phyloP scores from a whole-genome alignment of 345 rosid genomes.

The Erucastrum elatum region DNA sequence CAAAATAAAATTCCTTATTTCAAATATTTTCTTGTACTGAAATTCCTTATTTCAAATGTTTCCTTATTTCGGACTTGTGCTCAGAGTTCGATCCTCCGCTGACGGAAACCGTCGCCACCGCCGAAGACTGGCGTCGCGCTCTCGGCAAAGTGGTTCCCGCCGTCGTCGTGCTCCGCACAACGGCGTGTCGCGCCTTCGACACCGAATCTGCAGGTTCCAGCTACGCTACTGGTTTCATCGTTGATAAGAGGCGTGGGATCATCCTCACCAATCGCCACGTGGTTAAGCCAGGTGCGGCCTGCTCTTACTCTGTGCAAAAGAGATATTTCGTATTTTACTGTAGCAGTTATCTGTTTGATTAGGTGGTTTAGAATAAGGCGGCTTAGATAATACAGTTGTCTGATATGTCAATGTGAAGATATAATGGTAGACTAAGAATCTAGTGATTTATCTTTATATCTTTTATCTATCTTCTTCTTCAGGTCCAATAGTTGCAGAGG shows the following conservation, averaged over 20 bases:
- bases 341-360: conserved; percentile 18
- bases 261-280: conserved; percentile 97
- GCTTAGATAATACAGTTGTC: background rate
- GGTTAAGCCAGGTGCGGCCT: conserved; percentile 66
- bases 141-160: conserved; percentile 80
- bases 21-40: too few relatives aligned
- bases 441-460: conserved; percentile 10
- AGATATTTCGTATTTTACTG: background rate
- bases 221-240: conserved; percentile 87
- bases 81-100: conserved; percentile 64
- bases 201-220: conserved; percentile 75
- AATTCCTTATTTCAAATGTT: too few relatives aligned
- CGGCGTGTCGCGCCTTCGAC: conserved; percentile 88
- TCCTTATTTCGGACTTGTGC: conserved; percentile 42
- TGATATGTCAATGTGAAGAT: background rate
- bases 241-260: conserved; percentile 85
- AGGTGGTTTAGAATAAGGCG: conserved; percentile 8
- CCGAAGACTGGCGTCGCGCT: conserved; percentile 86
- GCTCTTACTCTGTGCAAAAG: too few relatives aligned
- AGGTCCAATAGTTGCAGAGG: conserved; percentile 98
- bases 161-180: conserved; percentile 80
- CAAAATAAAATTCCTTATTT: too few relatives aligned
- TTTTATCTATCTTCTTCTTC: conserved; percentile 19
- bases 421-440: background rate
- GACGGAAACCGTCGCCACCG: conserved; percentile 56